Evolutionary conservation across 768 basidiomycete species (phyloP), one percentile per base, ranked within the genome.

Genomic region (Suillus subluteus): DNA sequence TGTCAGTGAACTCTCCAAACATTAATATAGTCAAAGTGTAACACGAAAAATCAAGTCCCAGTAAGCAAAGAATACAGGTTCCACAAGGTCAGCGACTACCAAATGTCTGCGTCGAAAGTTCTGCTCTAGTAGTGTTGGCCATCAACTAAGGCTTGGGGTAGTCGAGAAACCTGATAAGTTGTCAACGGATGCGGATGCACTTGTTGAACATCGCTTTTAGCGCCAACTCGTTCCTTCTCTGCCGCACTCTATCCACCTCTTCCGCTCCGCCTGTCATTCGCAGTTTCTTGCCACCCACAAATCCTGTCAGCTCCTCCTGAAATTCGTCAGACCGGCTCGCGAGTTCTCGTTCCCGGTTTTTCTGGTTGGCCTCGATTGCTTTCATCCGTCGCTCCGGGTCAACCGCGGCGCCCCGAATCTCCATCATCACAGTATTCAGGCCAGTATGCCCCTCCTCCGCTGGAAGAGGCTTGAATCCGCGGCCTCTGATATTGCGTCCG

Each of bases 201-300:
- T n/a, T 41, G 41, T 75, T 84, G 74, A 96, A 96, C 94, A 98
- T 97, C 38, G 92, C 92, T 81, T 91, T 95, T 70, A 99, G 79
- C 26, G 94, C 89, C 80, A 88, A 77, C 63, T 96, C 95, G 74
- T 92, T 94, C 77, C 88, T 83, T 75, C 87, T 88, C 82, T 95
- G 91, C 71, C 96, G 82, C 71, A 96, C 84, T 65, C 97, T 84
- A 80, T 99, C 97, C 30, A 82, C 86, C 80, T 97, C 95, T 77
- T 96, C 94, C 30, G 94, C 91, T 16, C 95, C 96, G 35, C 96
- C 97, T 21, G 96, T 99, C 92, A 95, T 91, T 83, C 88, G 94
- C 76, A 99, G 79, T 81, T 91, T 96, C 83, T 92, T 92, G 67
- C 89, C 87, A 5, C 81, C 84, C 62, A 99, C 96, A 78, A 99